phyloP scores from a whole-genome alignment of 1,139 yeast genomes.

The Candida sojae region DNA sequence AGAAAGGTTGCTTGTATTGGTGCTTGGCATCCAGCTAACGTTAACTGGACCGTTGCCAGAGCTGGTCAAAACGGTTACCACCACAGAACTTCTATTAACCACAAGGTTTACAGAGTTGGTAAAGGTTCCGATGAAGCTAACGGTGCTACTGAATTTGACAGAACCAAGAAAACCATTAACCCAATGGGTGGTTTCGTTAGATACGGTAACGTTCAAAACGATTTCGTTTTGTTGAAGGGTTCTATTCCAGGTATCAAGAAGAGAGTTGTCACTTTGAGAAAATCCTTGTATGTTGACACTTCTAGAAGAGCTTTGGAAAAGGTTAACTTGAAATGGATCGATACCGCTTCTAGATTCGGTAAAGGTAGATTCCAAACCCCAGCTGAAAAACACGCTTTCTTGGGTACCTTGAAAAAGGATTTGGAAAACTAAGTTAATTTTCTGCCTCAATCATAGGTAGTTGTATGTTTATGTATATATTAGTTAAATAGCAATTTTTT shows the following conservation, averaged over 20 bases:
- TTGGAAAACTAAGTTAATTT: constrained; percentile 28
- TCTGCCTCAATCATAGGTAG: too few species aligned
- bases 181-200: constrained; percentile 99
- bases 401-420: constrained; percentile 99
- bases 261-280: constrained; percentile 99
- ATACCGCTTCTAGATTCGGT: constrained; percentile 99
- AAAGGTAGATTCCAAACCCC: constrained; percentile 99
- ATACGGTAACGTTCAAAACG: constrained; percentile 98
- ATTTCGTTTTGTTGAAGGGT: constrained; percentile 96
- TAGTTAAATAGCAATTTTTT: too few species aligned
- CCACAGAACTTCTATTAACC: constrained; percentile 99
- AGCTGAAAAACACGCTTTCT: constrained; percentile 99
- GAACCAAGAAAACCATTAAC: constrained; percentile 99
- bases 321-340: constrained; percentile 98
- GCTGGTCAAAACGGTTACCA: constrained; percentile 99
- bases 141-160: constrained; percentile 98
- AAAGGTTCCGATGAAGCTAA: constrained; percentile 90
- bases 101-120: constrained; percentile 99
- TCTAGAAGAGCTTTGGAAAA: constrained; percentile 97
- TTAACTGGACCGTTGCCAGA: constrained; percentile 99
- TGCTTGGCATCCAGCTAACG: constrained; percentile 99
- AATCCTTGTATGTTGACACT: constrained; percentile 96
- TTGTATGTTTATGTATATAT: too few species aligned
- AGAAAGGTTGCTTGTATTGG: constrained; percentile 99
- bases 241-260: constrained; percentile 99